Base-by-base conservation (phyloP, 495 filamentous ascomycete species). In the Penicillium simplicissimum region DNA sequence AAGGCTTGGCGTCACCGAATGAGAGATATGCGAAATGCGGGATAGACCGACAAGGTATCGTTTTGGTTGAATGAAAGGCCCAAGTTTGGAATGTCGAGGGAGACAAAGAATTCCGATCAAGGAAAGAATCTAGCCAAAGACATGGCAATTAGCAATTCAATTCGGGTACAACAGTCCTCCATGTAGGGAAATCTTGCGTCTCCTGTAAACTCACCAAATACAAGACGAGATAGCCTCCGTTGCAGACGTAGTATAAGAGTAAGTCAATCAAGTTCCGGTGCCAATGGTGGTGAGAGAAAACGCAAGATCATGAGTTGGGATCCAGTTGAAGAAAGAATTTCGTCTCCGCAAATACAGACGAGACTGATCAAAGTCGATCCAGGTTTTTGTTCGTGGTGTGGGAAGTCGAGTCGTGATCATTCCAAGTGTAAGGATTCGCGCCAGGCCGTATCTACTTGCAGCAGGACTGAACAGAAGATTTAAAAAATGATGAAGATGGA, bases 401-500 rank as follows among this genome's bases (percentile, higher is more conserved):
- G 11, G 35, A 35, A 45, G 11, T 60, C 25, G 57, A 64, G 47
- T 54, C 47, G 52, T 56, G 52, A 52, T 52, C 35, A 42, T 54
- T 56, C 58, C 36, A 38, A 60, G 40, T 42, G 56, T 52, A 58
- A 38, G 53, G 59, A 56, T 55, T 52, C 23, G 38, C 25, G 54
- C 42, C 34, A 34, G 53, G 54, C 70, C 42, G 66, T 65, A 51
- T 67, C 8, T n/a, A 52, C 28, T 61, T 51, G 48, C 47, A 36
- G 52, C 56, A 54, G 53, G 60, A 60, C 40, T 31, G 59, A 67
- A 65, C 63, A 36, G 54, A 65, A 64, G 58, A 42, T 59, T 53
- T 25, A 25, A 45, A 14, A 47, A 64, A 65, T 21, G 11, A 45
- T 45, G 42, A 45, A 45, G 42, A 17, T 38, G 48, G 60, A 67